phyloP scores from a whole-genome alignment of 192 early-diverging fungal genomes.

The Coemansia erecta region DNA sequence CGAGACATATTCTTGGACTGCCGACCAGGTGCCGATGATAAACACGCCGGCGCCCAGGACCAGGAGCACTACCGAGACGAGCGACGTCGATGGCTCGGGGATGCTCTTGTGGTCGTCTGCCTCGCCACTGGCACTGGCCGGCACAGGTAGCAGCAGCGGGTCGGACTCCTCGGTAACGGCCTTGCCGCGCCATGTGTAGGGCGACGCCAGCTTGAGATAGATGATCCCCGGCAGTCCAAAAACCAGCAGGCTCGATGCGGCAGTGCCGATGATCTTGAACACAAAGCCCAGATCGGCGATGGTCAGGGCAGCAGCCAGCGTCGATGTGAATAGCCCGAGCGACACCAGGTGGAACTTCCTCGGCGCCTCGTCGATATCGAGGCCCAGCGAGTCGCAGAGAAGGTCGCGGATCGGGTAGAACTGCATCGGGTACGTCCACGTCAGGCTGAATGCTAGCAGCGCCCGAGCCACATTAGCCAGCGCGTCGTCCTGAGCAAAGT shows the following conservation, averaged over 20 bases:
- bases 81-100: constrained; percentile 24
- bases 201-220: constrained; percentile 38
- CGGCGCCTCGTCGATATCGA: constrained; percentile 9
- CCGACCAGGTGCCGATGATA: constrained; percentile 37
- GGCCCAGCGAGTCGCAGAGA: constrained; percentile 15
- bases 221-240: constrained; percentile 45
- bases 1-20: constrained; percentile 27
- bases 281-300: constrained; percentile 50
- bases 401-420: constrained; percentile 52
- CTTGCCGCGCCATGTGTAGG: constrained; percentile 3
- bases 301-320: constrained; percentile 26
- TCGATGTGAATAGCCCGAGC: constrained; percentile 29
- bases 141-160: constrained; percentile 8
- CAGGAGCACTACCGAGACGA: constrained; percentile 22
- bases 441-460: constrained; percentile 60
- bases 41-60: constrained; percentile 33
- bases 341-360: constrained; percentile 17
- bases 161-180: background rate
- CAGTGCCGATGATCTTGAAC: constrained; percentile 50
- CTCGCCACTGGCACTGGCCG: background rate
- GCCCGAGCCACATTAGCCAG: constrained; percentile 61
- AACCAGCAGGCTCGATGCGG: constrained; percentile 38
- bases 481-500: constrained; percentile 58
- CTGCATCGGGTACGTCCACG: constrained; percentile 59
- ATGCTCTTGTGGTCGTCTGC: constrained; percentile 21